Evolutionary conservation across 1,139 yeast species (phyloP).

Genomic region (Yamadazyma trypodendri): DNA sequence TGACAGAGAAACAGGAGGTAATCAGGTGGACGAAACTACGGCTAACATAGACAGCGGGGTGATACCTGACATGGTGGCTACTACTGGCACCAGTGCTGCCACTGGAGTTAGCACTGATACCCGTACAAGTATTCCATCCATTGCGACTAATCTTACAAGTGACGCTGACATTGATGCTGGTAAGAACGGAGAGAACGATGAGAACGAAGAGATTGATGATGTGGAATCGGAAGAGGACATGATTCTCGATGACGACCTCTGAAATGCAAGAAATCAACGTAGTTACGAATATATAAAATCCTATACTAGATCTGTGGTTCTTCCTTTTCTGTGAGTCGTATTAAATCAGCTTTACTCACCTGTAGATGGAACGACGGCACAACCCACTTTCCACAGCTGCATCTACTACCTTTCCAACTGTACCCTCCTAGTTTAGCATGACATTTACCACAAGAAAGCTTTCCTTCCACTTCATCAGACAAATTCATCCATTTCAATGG

Average conservation of each 20-base stretch:
- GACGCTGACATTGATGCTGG: not conserved
- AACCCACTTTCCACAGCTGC: constrained; percentile 96
- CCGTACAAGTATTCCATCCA: constrained; percentile 3
- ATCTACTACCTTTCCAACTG: constrained; percentile 91
- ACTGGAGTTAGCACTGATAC: not conserved
- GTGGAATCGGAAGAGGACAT: constrained; percentile 33
- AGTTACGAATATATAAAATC: constrained; percentile 1
- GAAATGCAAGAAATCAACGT: not conserved
- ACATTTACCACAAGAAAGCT: constrained; percentile 72
- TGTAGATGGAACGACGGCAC: constrained; percentile 87
- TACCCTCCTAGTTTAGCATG: constrained; percentile 82
- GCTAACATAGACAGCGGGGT: not conserved
- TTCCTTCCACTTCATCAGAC: constrained; percentile 75
- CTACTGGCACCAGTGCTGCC: not conserved
- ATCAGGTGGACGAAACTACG: not conserved
- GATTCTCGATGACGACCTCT: constrained; percentile 41
- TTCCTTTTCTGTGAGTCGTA: not conserved
- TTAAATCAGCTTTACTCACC: constrained; percentile 57
- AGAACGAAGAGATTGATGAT: constrained; percentile 7
- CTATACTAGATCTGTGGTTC: not conserved
- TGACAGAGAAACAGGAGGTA: not conserved
- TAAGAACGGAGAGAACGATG: constrained; percentile 1
- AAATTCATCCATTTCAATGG: constrained; percentile 88
- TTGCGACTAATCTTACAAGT: constrained; percentile 1
- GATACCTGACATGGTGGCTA: not conserved